These are phyloP conservation scores for Lagenaria siceraria DNA, from an alignment of 306 rosid species.

Conservation along the genomic window DNA sequence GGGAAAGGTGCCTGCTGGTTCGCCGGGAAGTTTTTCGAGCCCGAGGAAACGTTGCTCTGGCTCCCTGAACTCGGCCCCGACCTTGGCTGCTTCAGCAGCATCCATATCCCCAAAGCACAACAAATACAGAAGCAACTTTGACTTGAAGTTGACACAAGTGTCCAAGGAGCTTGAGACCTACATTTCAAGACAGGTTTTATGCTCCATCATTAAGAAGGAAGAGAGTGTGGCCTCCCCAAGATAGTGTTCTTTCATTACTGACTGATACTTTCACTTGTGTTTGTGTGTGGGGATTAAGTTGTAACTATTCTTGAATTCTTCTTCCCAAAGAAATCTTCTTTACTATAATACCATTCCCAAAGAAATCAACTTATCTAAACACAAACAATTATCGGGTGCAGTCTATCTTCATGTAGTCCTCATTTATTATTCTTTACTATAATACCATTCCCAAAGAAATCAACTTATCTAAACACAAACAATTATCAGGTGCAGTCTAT, in stretches of 20 bases:
- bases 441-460: too few species aligned
- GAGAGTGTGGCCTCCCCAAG: conserved; percentile 53
- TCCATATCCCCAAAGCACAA: conserved; percentile 51
- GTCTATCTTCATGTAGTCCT: too few species aligned
- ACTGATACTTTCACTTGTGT: too few species aligned
- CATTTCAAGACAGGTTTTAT: conserved; percentile 80
- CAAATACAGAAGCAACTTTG: conserved; percentile 68
- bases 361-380: too few species aligned
- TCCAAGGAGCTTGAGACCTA: conserved; percentile 93
- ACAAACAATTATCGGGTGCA: too few species aligned
- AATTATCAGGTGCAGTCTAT: too few species aligned
- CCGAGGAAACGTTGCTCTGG: conserved; percentile 81
- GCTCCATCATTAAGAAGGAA: conserved; percentile 72
- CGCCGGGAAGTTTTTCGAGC: conserved; percentile 58
- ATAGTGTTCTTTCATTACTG: conserved; percentile 37
- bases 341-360: background rate
- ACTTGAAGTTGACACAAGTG: conserved; percentile 73
- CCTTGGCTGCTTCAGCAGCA: conserved; percentile 26
- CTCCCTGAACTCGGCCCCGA: conserved; percentile 29
- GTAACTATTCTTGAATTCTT: background rate
- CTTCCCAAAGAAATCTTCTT: background rate
- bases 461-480: too few species aligned
- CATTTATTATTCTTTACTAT: too few species aligned
- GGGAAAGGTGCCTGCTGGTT: conserved; percentile 1
- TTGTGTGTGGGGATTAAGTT: background rate